Base-by-base conservation (phyloP, 2,329 filamentous ascomycete species). In the Talaromyces sp. region DNA sequence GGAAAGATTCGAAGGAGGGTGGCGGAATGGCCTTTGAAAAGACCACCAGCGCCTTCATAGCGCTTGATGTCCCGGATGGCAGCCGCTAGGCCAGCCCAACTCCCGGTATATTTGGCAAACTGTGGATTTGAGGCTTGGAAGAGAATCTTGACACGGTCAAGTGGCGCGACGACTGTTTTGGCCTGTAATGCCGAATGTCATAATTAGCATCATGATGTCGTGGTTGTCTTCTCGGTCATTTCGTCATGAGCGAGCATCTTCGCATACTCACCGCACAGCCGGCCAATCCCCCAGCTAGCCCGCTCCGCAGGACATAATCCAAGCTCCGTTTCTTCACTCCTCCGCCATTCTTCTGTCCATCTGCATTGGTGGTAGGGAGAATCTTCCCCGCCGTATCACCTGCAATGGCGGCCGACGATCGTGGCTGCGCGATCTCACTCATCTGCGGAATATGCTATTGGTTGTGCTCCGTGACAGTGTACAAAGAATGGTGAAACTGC, bases 61-160 rank as follows among this genome's bases (percentile, higher is more conserved):
- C 73, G 76, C 65, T 94, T 90, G 58, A 99, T 97, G 65, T 92
- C 89, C 62, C 83, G 83, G 73, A 97, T 88, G 22, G 94, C 92
- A 16, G 82, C 82, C n/a, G 84, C 83, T 17, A 96, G 86, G 44
- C 94, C 94, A 51, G 84, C 83, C 89, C 92, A 97, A 37, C 88
- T 91, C 36, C 91, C 90, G 1, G 90, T 86, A 70, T 97, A 99
- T 75, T 96, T 96, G 49, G 88, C 84, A 70, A 96, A 99, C 63
- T 94, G 88, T 3, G 94, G 94, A 67, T 94, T 97, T 67, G 89
- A 91, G 47, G 94, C 89, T 73, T 99, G 94, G 77, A 99, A 97
- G 51, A 99, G 88, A 68, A 99, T 99, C 77, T 99, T 99, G 67
- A 99, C 94, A 61, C 94, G 88, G 75, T 99, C 94, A 59, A 99